phyloP scores from a whole-genome alignment of 768 basidiomycete species.

The Coprinopsis marcescibilis region DNA sequence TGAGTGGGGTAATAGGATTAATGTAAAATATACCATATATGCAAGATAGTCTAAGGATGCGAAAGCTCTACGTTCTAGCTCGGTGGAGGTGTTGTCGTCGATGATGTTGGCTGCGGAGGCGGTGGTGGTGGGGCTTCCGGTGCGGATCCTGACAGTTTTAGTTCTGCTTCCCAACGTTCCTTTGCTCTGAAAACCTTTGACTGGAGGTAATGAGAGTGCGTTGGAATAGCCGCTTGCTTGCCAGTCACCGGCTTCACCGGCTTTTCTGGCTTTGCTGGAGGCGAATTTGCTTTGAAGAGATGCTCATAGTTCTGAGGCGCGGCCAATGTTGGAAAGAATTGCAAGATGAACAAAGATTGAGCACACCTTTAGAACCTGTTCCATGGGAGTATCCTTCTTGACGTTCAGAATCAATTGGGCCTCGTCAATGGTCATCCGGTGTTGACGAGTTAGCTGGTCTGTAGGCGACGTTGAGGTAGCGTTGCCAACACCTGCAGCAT shows the following conservation, averaged over 20 bases:
- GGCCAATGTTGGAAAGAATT: neutral
- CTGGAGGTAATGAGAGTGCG: slow-evolving; percentile 88
- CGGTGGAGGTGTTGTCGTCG: slow-evolving; percentile 7
- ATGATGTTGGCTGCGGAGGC: slow-evolving; percentile 8
- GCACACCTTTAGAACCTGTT: slow-evolving; percentile 68
- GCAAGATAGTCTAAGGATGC: slow-evolving; percentile 1
- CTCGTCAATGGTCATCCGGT: slow-evolving; percentile 94
- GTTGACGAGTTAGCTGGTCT: slow-evolving; percentile 77
- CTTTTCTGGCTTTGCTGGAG: slow-evolving; percentile 34
- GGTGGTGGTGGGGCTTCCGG: slow-evolving; percentile 16
- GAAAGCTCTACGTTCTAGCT: slow-evolving; percentile 1
- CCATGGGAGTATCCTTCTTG: slow-evolving; percentile 66
- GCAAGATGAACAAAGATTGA: neutral
- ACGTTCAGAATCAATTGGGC: slow-evolving; percentile 88
- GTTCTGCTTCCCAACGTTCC: slow-evolving; percentile 93
- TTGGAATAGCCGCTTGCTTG: slow-evolving; percentile 33
- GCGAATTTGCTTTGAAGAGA: slow-evolving; percentile 85
- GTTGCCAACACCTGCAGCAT: slow-evolving; percentile 67
- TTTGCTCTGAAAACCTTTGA: slow-evolving; percentile 95
- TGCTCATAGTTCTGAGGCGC: slow-evolving; percentile 79
- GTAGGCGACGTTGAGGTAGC: slow-evolving; percentile 71
- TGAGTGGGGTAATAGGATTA: slow-evolving; percentile 9
- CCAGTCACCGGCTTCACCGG: slow-evolving; percentile 42
- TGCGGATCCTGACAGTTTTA: slow-evolving; percentile 21
- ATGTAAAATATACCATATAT: slow-evolving; percentile 5